A percentile compares a stretch with the other conserved stretches of the same genome.
Evolutionary conservation across 441 rosid genomes (phyloP).

Genomic region (Euphorbia schlechtendalii): DNA sequence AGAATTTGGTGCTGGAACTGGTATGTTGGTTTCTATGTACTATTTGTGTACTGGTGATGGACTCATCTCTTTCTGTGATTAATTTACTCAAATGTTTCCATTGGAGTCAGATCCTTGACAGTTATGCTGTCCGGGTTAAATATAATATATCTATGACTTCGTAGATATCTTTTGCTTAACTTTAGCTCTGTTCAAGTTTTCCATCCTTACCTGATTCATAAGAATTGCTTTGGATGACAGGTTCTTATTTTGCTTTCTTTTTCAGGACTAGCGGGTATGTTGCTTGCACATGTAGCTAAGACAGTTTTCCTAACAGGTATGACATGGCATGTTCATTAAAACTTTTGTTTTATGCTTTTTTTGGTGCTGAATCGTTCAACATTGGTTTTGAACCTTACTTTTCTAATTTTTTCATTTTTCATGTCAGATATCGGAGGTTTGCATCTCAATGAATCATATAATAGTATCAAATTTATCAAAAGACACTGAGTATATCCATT

Average conservation of each 20-base stretch:
- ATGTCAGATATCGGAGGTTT: not conserved
- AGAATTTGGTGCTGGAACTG: conserved; percentile 95
- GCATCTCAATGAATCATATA: not conserved
- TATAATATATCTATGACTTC: not conserved
- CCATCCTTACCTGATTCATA: not conserved
- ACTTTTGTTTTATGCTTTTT: not conserved
- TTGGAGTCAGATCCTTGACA: not conserved
- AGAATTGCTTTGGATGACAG: conserved; percentile 20
- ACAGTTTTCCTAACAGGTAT: conserved; percentile 75
- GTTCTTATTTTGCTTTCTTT: conserved; percentile 26
- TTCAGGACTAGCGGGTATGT: conserved; percentile 70
- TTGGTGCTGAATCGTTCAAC: not conserved
- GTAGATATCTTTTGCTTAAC: not conserved
- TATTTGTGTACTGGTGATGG: not conserved
- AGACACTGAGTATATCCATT: not conserved
- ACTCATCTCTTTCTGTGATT: not conserved
- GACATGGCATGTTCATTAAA: not conserved
- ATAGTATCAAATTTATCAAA: not conserved
- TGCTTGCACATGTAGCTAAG: conserved; percentile 65
- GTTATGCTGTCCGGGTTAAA: not conserved
- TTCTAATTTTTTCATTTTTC: not conserved
- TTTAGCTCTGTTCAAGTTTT: not conserved
- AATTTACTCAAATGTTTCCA: not conserved
- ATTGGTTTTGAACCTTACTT: not conserved
- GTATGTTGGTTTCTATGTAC: conserved; percentile 24